A percentile compares a stretch with the other conserved stretches of the same genome.
Conservation (phyloP, 106 monocot species). For the Acorus calamus region DNA sequence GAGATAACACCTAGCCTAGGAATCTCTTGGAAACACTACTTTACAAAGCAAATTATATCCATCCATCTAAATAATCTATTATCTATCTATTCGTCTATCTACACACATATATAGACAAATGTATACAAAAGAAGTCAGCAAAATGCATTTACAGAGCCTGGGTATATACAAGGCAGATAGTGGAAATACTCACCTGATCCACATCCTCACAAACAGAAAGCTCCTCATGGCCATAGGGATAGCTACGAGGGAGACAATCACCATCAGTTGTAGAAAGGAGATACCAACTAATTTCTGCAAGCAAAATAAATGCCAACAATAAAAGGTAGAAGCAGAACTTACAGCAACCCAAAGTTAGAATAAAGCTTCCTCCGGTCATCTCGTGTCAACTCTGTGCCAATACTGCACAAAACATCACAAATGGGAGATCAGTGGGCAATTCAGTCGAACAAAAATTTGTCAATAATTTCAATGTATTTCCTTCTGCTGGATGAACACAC, state of each 20-base stretch:
- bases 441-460: no score
- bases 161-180: no score
- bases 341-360: conserved; percentile 92
- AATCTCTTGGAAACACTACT: background rate
- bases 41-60: background rate
- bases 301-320: background rate
- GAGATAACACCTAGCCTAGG: background rate
- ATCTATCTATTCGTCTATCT: no score
- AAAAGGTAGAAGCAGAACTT: conserved; percentile 16
- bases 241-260: conserved; percentile 25
- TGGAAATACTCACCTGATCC: conserved; percentile 58
- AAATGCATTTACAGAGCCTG: no score
- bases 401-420: conserved; percentile 36
- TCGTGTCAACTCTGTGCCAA: conserved; percentile 96
- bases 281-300: background rate
- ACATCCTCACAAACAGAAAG: conserved; percentile 84
- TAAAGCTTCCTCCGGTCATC: conserved; percentile 94
- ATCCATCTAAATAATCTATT: no score
- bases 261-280: background rate
- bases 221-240: conserved; percentile 97
- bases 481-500: conserved; percentile 5
- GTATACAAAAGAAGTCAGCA: no score
- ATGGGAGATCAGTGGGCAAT: background rate
- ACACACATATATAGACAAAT: no score
- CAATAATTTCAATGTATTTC: no score